A percentile compares a stretch with the other conserved stretches of the same genome.
phyloP scores from a whole-genome alignment of 1,284 basidiomycete species.

The Mycosarcoma mackinlayi region DNA sequence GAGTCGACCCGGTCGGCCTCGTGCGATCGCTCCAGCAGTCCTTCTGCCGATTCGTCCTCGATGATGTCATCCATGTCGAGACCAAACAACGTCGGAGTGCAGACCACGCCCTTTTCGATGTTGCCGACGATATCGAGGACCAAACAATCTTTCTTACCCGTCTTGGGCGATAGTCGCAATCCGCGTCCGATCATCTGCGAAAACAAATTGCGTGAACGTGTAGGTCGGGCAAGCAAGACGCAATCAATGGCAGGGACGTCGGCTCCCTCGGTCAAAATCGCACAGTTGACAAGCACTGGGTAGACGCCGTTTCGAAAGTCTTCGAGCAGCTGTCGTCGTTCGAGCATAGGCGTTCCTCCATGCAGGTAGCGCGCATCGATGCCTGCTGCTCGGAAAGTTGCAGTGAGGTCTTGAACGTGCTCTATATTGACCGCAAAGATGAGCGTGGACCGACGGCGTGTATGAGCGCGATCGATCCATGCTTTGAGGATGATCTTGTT shows the following conservation, averaged over 20 bases:
- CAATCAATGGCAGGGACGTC: slow-evolving; percentile 78
- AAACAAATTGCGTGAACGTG: slow-evolving; percentile 86
- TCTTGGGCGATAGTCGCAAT: slow-evolving; percentile 83
- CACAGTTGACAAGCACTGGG: slow-evolving; percentile 91
- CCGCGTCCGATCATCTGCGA: slow-evolving; percentile 97
- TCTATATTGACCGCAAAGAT: slow-evolving; percentile 88
- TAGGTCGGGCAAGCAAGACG: slow-evolving; percentile 79
- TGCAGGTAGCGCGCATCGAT: slow-evolving; percentile 87
- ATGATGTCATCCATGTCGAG: slow-evolving; percentile 79
- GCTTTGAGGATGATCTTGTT: slow-evolving; percentile 62
- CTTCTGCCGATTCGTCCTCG: slow-evolving; percentile 68
- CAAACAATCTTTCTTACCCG: slow-evolving; percentile 85
- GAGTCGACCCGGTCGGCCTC: slow-evolving; percentile 8
- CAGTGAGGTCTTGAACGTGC: slow-evolving; percentile 83
- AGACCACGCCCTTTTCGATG: slow-evolving; percentile 78
- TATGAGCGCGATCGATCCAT: slow-evolving; percentile 59
- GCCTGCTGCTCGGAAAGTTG: slow-evolving; percentile 79
- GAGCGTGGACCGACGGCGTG: slow-evolving; percentile 80
- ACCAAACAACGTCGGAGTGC: slow-evolving; percentile 86
- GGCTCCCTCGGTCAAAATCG: slow-evolving; percentile 74
- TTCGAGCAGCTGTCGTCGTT: slow-evolving; percentile 77
- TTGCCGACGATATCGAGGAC: slow-evolving; percentile 93
- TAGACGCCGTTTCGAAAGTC: slow-evolving; percentile 80
- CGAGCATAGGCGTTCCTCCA: slow-evolving; percentile 74
- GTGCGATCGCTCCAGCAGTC: slow-evolving; percentile 26